Percentiles rank a stretch among this genome's conserved stretches.
Evolutionary conservation across 768 basidiomycete species (phyloP).

Genomic region (Lentinula sp.): DNA sequence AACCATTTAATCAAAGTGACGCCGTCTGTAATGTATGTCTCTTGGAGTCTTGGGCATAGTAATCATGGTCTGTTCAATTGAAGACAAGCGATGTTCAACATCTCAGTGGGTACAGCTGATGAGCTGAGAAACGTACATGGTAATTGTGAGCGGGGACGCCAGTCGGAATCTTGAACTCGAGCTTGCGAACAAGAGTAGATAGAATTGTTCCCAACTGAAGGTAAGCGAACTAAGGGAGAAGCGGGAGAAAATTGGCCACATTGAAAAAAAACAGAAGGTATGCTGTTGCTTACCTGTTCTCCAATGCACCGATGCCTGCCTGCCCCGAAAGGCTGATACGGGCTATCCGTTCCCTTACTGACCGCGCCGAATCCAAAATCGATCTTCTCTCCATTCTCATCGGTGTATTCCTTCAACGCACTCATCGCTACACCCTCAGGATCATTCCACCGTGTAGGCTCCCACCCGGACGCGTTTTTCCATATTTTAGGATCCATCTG

Average conservation of each 20-base stretch:
- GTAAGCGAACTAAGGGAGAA: constrained; percentile 66
- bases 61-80: constrained; percentile 74
- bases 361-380: constrained; percentile 96
- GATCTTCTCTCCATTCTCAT: constrained; percentile 79
- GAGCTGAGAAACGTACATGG: constrained; percentile 51
- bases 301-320: constrained; percentile 95
- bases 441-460: constrained; percentile 62
- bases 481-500: constrained; percentile 65
- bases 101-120: background rate
- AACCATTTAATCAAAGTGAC: constrained; percentile 40
- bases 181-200: constrained; percentile 65
- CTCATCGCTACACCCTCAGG: constrained; percentile 70
- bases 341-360: constrained; percentile 92
- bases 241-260: constrained; percentile 19
- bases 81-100: constrained; percentile 6
- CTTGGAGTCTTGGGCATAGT: constrained; percentile 76
- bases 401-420: constrained; percentile 70
- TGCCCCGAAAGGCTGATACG: constrained; percentile 97
- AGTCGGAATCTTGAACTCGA: constrained; percentile 67
- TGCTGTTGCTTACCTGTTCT: constrained; percentile 53
- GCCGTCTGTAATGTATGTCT: constrained; percentile 59
- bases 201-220: constrained; percentile 86
- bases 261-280: background rate
- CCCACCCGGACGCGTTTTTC: constrained; percentile 48
- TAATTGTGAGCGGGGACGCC: constrained; percentile 83